These are phyloP conservation scores for Thraustotheca clavata DNA, from an alignment of 352 stramenopile genomes.

Conservation along the genomic window DNA sequence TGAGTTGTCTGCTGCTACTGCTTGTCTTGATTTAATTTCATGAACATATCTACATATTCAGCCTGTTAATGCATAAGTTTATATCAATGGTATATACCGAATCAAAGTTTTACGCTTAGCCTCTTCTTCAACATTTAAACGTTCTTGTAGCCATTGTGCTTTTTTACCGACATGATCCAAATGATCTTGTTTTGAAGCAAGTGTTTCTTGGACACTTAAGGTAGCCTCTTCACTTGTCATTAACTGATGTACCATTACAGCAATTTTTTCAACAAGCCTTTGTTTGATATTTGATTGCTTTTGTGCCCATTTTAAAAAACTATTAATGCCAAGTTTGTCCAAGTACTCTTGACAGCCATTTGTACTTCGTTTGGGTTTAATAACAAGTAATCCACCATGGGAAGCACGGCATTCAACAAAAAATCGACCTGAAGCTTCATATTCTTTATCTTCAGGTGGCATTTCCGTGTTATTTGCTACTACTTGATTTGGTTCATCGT, in stretches of 20 bases:
- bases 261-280: slow-evolving; percentile 84
- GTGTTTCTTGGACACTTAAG: slow-evolving; percentile 38
- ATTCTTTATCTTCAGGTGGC: slow-evolving; percentile 50
- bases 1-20: background rate
- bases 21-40: slow-evolving; percentile 76
- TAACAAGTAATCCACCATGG: slow-evolving; percentile 78
- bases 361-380: slow-evolving; percentile 86
- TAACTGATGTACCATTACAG: slow-evolving; percentile 65
- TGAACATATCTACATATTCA: slow-evolving; percentile 46
- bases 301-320: slow-evolving; percentile 89
- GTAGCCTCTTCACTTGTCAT: slow-evolving; percentile 66
- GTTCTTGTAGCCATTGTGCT: slow-evolving; percentile 66
- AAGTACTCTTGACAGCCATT: slow-evolving; percentile 83
- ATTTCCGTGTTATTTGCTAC: slow-evolving; percentile 24
- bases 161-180: slow-evolving; percentile 73
- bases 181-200: slow-evolving; percentile 61
- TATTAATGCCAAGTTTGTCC: slow-evolving; percentile 83
- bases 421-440: slow-evolving; percentile 64
- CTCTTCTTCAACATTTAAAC: slow-evolving; percentile 88
- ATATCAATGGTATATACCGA: slow-evolving; percentile 44
- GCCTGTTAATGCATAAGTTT: too few relatives aligned
- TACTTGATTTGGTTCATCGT: slow-evolving; percentile 23
- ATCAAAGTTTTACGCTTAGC: slow-evolving; percentile 93
- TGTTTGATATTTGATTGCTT: slow-evolving; percentile 91
- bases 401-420: slow-evolving; percentile 78